phyloP scores from a whole-genome alignment of 225 moss, liverwort and hornwort genomes.

The Marchantia paleacea region DNA sequence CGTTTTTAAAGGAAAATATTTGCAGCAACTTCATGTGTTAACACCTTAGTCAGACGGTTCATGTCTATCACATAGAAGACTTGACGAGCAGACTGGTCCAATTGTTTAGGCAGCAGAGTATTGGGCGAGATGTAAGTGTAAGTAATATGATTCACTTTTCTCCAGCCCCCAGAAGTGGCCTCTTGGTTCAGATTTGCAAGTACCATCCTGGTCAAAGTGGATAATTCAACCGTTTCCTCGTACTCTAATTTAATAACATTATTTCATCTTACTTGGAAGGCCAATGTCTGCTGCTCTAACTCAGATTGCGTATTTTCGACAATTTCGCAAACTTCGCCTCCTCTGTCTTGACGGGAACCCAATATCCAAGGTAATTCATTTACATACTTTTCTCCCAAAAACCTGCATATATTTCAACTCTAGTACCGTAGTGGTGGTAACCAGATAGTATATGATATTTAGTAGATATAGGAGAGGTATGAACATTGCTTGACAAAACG shows the following conservation, averaged over 20 bases:
- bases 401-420: neutral
- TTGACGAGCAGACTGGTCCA: no score
- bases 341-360: conserved; percentile 85
- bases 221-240: no score
- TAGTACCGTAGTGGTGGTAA: neutral
- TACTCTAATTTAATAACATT: no score
- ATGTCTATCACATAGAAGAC: neutral
- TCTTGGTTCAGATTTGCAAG: no score
- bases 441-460: neutral
- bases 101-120: no score
- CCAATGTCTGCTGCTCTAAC: neutral
- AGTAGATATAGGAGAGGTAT: neutral
- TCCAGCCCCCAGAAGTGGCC: no score
- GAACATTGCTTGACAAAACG: neutral
- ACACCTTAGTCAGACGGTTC: neutral
- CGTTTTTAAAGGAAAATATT: neutral
- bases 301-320: conserved; percentile 70
- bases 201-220: no score
- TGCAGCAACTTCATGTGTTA: neutral
- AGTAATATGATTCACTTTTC: no score
- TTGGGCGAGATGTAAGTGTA: no score
- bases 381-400: neutral
- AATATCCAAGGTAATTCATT: conserved; percentile 58
- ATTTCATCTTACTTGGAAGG: neutral
- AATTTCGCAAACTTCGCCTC: conserved; percentile 70